Conservation (phyloP, 2,329 filamentous ascomycete species). For the Fusarium anthophilum region DNA sequence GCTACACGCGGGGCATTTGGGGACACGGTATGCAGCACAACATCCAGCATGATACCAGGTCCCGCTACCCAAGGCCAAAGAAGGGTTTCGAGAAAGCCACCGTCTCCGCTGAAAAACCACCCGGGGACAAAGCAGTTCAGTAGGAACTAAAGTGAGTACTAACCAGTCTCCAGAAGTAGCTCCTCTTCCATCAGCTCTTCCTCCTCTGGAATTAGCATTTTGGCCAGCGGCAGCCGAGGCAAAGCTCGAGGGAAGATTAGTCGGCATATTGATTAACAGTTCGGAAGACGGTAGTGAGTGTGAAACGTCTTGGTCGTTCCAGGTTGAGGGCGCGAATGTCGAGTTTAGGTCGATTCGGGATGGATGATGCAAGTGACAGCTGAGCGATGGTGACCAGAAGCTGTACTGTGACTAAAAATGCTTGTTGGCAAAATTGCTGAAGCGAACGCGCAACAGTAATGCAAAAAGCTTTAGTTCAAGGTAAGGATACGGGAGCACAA, state of each 20-base stretch:
- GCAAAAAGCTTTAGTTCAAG: constrained; percentile 23
- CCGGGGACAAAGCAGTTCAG: constrained; percentile 4
- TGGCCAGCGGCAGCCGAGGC: constrained; percentile 84
- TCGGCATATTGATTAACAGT: constrained; percentile 64
- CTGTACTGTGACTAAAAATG: constrained; percentile 24
- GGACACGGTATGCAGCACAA: constrained; percentile 34
- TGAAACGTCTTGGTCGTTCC: constrained; percentile 37
- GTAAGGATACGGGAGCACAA: constrained; percentile 37
- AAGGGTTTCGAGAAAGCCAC: neutral
- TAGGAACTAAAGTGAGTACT: constrained; percentile 48
- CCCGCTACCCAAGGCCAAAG: constrained; percentile 1
- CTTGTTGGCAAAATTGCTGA: constrained; percentile 24
- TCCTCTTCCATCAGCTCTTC: constrained; percentile 66
- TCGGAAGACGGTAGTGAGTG: constrained; percentile 27
- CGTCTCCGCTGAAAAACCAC: neutral
- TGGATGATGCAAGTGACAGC: constrained; percentile 23
- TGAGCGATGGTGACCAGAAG: constrained; percentile 16
- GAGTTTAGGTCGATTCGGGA: constrained; percentile 22
- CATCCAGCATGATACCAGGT: constrained; percentile 18
- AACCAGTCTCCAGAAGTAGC: constrained; percentile 77
- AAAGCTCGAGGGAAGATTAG: constrained; percentile 83
- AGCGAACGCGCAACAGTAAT: constrained; percentile 27
- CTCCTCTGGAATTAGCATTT: constrained; percentile 66
- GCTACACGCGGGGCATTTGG: constrained; percentile 19
- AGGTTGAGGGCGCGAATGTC: constrained; percentile 29